Evolutionary conservation across 192 early-diverging fungal genomes (phyloP).

Genomic region (Linnemannia exigua): DNA sequence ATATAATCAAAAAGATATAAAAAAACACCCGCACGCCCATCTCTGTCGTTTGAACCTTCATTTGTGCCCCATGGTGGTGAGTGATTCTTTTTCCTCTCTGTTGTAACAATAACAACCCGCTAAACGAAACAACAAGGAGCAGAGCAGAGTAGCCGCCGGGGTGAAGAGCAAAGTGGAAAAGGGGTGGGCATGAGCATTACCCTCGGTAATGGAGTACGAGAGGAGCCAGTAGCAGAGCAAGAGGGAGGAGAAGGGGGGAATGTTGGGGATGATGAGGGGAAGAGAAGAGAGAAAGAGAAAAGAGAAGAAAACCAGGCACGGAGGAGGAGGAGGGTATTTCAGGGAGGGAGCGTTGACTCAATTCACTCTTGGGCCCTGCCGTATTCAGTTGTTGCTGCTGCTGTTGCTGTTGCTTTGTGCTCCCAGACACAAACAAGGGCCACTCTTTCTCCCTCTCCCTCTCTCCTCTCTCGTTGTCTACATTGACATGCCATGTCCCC

Average conservation of each 20-base stretch:
- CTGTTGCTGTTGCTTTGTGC: background rate
- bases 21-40: conserved; percentile 5
- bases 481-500: no score
- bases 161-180: no score
- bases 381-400: background rate
- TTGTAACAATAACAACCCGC: background rate
- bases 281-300: background rate
- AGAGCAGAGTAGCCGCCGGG: no score
- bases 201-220: background rate
- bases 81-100: background rate
- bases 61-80: background rate
- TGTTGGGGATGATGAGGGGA: background rate
- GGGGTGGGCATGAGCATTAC: background rate
- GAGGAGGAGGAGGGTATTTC: background rate
- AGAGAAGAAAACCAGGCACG: background rate
- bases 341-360: no score
- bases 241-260: background rate
- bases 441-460: background rate
- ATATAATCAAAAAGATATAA: background rate
- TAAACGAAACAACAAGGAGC: no score
- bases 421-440: background rate
- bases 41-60: background rate
- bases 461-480: background rate
- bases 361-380: no score
- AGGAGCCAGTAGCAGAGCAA: background rate